Percentiles rank a stretch among this genome's conserved stretches.
Evolutionary conservation across 139 green algal genomes (phyloP).

Genomic region (Astrephomene gubernaculifera): DNA sequence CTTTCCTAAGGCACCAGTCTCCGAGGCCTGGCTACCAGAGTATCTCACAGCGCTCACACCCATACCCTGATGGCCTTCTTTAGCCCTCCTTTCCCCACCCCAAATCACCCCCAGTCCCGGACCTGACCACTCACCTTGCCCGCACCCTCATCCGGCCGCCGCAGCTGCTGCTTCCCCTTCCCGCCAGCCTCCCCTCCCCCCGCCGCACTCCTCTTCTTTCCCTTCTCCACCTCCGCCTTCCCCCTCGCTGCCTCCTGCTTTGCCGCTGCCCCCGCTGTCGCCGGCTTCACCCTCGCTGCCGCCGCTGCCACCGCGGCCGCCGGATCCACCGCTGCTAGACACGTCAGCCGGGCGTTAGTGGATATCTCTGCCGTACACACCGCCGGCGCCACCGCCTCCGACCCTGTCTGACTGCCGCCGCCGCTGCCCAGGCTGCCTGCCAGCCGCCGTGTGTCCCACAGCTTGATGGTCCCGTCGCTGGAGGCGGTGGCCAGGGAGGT

Average conservation of each 20-base stretch:
- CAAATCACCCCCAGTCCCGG: no score
- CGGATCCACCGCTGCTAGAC: slow-evolving; percentile 35
- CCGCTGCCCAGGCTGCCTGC: neutral
- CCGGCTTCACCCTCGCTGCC: neutral
- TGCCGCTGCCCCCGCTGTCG: neutral
- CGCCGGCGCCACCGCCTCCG: neutral
- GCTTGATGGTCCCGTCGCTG: slow-evolving; percentile 76
- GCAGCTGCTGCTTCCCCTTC: neutral
- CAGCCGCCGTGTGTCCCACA: slow-evolving; percentile 70
- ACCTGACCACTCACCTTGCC: neutral
- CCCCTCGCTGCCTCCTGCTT: neutral
- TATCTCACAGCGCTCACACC: no score
- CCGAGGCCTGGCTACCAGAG: no score
- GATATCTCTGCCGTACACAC: slow-evolving; percentile 15
- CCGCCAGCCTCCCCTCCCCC: no score
- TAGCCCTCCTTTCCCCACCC: no score
- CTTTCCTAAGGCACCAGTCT: no score
- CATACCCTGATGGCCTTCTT: no score
- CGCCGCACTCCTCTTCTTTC: neutral
- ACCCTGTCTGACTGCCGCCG: neutral
- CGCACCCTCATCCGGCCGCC: neutral
- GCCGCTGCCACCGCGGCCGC: neutral
- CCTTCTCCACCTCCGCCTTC: neutral
- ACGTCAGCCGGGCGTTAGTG: slow-evolving; percentile 59
- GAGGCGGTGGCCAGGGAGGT: slow-evolving; percentile 63